A percentile compares a stretch with the other conserved stretches of the same genome.
These are phyloP conservation scores for Carex pumila DNA, from an alignment of 176 grass and related monocot species.

Conservation along the genomic window DNA sequence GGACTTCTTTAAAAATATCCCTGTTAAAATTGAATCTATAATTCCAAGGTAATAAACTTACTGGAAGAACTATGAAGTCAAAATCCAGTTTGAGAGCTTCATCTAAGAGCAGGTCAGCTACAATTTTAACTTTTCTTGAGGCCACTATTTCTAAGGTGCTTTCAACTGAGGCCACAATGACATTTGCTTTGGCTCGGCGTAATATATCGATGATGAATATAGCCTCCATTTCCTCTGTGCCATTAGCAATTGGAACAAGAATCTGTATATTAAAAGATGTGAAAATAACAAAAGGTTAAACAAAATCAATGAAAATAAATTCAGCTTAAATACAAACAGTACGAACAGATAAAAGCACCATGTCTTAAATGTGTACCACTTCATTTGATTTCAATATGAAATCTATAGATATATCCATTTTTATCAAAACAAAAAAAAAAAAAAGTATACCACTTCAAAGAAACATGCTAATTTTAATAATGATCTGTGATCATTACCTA, in stretches of 20 bases:
- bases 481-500: background rate
- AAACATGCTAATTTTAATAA: background rate
- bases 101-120: slow-evolving; percentile 73
- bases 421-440: too few relatives aligned
- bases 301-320: slow-evolving; percentile 1
- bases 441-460: background rate
- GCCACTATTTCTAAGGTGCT: slow-evolving; percentile 72
- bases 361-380: background rate
- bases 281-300: slow-evolving; percentile 14
- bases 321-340: background rate
- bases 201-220: slow-evolving; percentile 73
- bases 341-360: background rate
- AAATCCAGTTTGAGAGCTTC: slow-evolving; percentile 64
- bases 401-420: too few relatives aligned
- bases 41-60: slow-evolving; percentile 21
- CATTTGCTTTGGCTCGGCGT: slow-evolving; percentile 72
- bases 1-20: background rate
- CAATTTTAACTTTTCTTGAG: slow-evolving; percentile 68
- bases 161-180: slow-evolving; percentile 70
- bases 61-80: slow-evolving; percentile 88
- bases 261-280: slow-evolving; percentile 31
- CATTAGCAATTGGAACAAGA: slow-evolving; percentile 96
- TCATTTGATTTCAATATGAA: too few relatives aligned
- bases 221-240: slow-evolving; percentile 91
- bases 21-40: background rate